A percentile compares a stretch with the other conserved stretches of the same genome.
Evolutionary conservation across 2,329 filamentous ascomycete genomes (phyloP).

Genomic region (Fusarium buxicola): DNA sequence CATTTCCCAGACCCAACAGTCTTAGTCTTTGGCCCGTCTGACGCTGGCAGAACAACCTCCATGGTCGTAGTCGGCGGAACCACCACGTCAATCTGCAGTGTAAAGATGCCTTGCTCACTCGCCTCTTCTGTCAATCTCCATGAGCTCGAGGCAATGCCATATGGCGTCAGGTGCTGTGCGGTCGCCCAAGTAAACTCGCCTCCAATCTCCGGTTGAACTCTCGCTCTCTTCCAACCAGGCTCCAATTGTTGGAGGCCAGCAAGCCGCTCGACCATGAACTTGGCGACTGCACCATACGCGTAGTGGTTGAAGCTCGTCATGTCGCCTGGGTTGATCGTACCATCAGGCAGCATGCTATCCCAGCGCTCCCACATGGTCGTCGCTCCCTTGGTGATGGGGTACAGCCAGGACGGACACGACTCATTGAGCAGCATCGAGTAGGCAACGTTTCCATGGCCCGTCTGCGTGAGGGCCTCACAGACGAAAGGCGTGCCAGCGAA

Average conservation of each 20-base stretch:
- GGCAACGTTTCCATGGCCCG: constrained; percentile 36
- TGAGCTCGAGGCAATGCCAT: constrained; percentile 36
- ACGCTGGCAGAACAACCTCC: constrained; percentile 36
- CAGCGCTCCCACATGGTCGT: constrained; percentile 59
- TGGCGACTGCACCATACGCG: constrained; percentile 54
- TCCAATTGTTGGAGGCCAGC: constrained; percentile 39
- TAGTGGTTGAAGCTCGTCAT: constrained; percentile 60
- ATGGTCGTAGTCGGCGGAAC: constrained; percentile 35
- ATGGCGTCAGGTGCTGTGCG: constrained; percentile 38
- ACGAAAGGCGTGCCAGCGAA: constrained; percentile 55
- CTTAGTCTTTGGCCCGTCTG: constrained; percentile 15
- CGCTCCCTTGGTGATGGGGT: constrained; percentile 53
- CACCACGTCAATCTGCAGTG: constrained; percentile 23
- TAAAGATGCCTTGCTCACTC: background rate
- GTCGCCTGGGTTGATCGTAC: constrained; percentile 52
- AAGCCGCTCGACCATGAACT: constrained; percentile 50
- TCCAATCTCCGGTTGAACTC: constrained; percentile 30
- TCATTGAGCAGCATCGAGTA: constrained; percentile 55
- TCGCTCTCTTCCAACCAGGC: constrained; percentile 43
- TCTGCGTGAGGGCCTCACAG: constrained; percentile 37
- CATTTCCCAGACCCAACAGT: constrained; percentile 34
- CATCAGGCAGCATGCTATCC: constrained; percentile 54
- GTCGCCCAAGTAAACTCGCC: constrained; percentile 37
- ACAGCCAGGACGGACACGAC: constrained; percentile 53
- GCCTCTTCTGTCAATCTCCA: constrained; percentile 35